phyloP scores from a whole-genome alignment of 2,329 filamentous ascomycete species.

The Colletotrichum shisoi region DNA sequence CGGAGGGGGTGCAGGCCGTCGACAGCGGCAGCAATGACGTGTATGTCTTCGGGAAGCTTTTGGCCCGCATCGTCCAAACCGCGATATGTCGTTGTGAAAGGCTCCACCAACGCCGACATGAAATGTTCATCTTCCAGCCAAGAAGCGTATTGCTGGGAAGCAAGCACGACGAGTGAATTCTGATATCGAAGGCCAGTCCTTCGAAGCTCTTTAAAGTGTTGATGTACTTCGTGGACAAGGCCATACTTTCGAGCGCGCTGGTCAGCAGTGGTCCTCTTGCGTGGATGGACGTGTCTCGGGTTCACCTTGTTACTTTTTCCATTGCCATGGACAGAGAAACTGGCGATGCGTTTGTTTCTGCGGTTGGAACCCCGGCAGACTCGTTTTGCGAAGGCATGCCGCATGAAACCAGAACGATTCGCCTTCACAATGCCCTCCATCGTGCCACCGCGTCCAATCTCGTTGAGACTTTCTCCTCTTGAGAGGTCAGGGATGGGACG shows the following conservation, averaged over 20 bases:
- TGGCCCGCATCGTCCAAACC: neutral
- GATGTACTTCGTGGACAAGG: constrained; percentile 3
- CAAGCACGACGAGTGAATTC: constrained; percentile 59
- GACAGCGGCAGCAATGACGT: constrained; percentile 63
- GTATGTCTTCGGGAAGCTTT: constrained; percentile 44
- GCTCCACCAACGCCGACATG: constrained; percentile 44
- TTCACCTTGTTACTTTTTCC: constrained; percentile 17
- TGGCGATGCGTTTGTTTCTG: no score
- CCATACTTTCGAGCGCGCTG: constrained; percentile 2
- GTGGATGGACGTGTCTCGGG: neutral
- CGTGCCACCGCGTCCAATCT: constrained; percentile 10
- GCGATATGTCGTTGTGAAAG: constrained; percentile 19
- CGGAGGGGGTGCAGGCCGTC: constrained; percentile 59
- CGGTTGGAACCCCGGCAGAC: no score
- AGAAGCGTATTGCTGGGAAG: constrained; percentile 57
- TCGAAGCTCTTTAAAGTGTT: neutral
- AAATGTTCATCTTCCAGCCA: constrained; percentile 57
- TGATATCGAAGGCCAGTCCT: constrained; percentile 35
- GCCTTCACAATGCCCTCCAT: constrained; percentile 13
- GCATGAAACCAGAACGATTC: neutral
- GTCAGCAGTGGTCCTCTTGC: constrained; percentile 4
- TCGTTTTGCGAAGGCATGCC: neutral
- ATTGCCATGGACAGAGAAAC: constrained; percentile 29
- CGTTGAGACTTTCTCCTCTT: constrained; percentile 10
- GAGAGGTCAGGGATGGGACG: neutral